Conservation (phyloP, 1,284 basidiomycete species). For the Rhodotorula mucilaginosa region DNA sequence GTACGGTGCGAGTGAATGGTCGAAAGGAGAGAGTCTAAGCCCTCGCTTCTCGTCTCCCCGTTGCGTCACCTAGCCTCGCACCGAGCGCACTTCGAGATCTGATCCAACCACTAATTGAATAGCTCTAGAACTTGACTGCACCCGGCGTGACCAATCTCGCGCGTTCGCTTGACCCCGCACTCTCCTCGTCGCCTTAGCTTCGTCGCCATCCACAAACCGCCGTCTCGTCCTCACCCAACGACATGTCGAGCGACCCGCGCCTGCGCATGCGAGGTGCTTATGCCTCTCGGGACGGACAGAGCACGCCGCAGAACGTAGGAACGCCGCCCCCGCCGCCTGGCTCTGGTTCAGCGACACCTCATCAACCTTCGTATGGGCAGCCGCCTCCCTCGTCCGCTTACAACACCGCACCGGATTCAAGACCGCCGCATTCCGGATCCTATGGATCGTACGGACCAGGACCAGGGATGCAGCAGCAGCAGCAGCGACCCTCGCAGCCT, state of each 20-base stretch:
- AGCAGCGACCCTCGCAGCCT: background rate
- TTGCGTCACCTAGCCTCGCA: no score
- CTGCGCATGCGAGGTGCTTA: slow-evolving; percentile 17
- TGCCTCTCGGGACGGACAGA: slow-evolving; percentile 2
- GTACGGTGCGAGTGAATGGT: no score
- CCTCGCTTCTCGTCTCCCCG: no score
- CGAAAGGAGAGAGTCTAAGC: no score
- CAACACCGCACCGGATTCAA: background rate
- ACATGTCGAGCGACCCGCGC: slow-evolving; percentile 31
- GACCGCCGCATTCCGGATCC: background rate
- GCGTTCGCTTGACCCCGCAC: no score
- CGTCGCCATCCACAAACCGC: no score
- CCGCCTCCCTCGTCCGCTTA: background rate
- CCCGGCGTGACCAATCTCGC: no score
- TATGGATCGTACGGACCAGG: background rate
- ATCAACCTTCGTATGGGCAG: background rate
- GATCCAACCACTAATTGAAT: no score
- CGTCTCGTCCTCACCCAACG: background rate
- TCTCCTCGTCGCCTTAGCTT: no score
- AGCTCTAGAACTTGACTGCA: no score
- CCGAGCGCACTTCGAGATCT: no score
- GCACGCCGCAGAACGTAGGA: background rate
- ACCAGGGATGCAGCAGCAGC: background rate
- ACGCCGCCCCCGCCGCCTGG: background rate
- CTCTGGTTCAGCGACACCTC: background rate